Evolutionary conservation across 768 basidiomycete genomes (phyloP).

Genomic region (Termitomyces heimii): DNA sequence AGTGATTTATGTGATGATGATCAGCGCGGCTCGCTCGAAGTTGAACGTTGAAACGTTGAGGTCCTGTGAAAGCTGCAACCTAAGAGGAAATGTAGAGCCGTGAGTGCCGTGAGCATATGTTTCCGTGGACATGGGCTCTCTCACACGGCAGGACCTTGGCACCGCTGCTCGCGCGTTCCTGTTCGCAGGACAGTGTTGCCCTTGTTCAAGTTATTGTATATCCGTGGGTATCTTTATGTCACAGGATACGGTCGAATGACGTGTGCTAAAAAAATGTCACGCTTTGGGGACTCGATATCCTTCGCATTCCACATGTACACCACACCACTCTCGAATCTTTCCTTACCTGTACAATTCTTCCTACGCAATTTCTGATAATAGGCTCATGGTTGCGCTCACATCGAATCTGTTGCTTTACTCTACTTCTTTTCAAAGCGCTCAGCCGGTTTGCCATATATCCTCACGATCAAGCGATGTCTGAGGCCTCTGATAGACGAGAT

Average conservation of each 20-base stretch:
- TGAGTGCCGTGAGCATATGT: too few species aligned
- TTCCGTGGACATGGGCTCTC: not conserved
- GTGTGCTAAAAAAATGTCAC: not conserved
- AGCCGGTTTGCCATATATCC: not conserved
- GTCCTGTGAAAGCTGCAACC: not conserved
- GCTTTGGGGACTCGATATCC: too few species aligned
- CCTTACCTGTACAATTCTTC: not conserved
- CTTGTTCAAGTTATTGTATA: not conserved
- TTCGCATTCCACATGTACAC: not conserved
- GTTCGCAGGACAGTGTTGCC: too few species aligned
- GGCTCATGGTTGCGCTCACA: not conserved
- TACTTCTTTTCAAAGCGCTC: not conserved
- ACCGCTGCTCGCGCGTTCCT: not conserved
- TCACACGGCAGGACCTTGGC: not conserved
- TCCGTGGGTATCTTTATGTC: not conserved
- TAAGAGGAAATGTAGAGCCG: too few species aligned
- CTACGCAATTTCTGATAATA: not conserved
- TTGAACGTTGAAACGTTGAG: too few species aligned
- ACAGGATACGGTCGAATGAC: not conserved
- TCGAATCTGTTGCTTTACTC: not conserved
- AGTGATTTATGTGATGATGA: not conserved
- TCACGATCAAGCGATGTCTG: not conserved
- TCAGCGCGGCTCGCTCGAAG: not conserved
- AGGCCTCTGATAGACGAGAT: not conserved
- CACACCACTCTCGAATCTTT: not conserved